Percentiles rank a stretch among this genome's conserved stretches.
phyloP scores from a whole-genome alignment of 2,329 filamentous ascomycete species.

The Pseudogymnoascus sp. region DNA sequence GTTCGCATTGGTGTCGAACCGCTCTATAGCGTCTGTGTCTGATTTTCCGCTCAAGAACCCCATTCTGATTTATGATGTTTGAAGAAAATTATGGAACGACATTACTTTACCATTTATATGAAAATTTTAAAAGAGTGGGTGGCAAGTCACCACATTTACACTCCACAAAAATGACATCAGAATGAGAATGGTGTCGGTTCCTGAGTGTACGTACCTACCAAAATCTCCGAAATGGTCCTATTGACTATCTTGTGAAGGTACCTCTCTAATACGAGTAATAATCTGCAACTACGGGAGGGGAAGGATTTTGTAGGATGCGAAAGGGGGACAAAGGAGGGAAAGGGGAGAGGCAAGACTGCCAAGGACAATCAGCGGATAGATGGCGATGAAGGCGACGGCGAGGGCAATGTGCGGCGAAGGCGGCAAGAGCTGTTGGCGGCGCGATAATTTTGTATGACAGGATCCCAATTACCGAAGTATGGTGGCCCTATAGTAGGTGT shows the following conservation, averaged over 20 bases:
- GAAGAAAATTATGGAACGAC: background rate
- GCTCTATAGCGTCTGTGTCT: background rate
- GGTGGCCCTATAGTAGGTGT: background rate
- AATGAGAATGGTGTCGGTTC: background rate
- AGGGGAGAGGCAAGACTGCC: background rate
- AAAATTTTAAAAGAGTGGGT: background rate
- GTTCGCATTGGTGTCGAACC: background rate
- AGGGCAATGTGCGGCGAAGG: background rate
- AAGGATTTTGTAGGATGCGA: background rate
- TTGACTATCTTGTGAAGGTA: background rate
- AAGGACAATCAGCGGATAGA: background rate
- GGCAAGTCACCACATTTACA: background rate
- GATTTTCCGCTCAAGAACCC: background rate
- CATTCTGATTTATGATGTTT: background rate
- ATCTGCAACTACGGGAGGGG: background rate
- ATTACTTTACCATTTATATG: background rate
- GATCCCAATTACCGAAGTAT: too few relatives aligned
- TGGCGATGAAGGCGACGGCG: background rate
- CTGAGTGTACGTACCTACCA: background rate
- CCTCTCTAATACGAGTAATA: background rate
- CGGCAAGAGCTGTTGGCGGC: background rate
- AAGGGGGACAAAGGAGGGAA: background rate
- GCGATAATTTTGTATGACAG: background rate
- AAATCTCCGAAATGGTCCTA: background rate
- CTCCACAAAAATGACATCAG: constrained; percentile 5